Conservation (phyloP, 768 basidiomycete genomes). For the Hemileccinum rubropunctum region DNA sequence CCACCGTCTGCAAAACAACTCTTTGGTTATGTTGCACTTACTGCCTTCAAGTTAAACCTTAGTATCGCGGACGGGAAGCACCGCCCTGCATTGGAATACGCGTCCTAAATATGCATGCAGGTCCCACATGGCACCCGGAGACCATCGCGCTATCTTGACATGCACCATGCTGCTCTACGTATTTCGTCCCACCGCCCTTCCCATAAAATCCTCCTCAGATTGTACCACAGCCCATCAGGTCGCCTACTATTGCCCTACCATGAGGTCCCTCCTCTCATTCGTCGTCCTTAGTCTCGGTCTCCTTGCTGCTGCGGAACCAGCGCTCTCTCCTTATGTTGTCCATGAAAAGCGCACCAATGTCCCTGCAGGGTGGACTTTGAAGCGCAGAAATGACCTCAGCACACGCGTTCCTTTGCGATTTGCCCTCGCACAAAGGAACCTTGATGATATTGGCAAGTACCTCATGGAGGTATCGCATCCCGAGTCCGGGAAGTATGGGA, state of each 20-base stretch:
- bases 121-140: not conserved
- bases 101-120: not conserved
- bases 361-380: slow-evolving; percentile 37
- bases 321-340: slow-evolving; percentile 26
- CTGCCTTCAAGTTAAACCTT: not conserved
- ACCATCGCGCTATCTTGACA: not conserved
- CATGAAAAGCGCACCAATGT: slow-evolving; percentile 39
- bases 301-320: slow-evolving; percentile 15
- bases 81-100: not conserved
- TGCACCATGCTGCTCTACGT: slow-evolving; percentile 9
- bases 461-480: slow-evolving; percentile 36
- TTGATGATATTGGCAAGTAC: slow-evolving; percentile 25
- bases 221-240: not conserved
- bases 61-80: not conserved
- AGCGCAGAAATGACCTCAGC: slow-evolving; percentile 36
- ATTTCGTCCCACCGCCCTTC: slow-evolving; percentile 7
- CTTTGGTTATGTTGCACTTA: not conserved
- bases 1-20: not conserved
- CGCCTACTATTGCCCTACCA: not conserved
- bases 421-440: slow-evolving; percentile 32
- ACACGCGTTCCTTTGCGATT: slow-evolving; percentile 28
- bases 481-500: slow-evolving; percentile 29
- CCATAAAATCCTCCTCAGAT: slow-evolving; percentile 8
- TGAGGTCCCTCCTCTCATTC: slow-evolving; percentile 16
- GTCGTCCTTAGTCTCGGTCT: slow-evolving; percentile 18